A percentile compares a stretch with the other conserved stretches of the same genome.
phyloP scores from a whole-genome alignment of 805 yeast species.

The Lipomyces yamanashiensis region DNA sequence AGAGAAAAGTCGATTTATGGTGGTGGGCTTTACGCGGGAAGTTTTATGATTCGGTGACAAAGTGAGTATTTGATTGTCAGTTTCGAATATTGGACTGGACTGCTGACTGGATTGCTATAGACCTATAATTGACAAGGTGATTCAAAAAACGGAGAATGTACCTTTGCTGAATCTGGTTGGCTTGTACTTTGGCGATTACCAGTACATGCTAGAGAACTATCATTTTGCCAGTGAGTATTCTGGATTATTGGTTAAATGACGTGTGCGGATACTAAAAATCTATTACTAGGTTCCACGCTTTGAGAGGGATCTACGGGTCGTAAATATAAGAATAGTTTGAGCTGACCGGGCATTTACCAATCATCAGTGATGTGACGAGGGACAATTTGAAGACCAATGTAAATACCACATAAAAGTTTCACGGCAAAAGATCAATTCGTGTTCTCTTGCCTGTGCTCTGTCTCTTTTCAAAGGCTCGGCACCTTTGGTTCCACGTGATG shows the following conservation, averaged over 20 bases:
- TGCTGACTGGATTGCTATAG: conserved; percentile 25
- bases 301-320: not conserved
- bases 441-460: no score
- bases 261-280: not conserved
- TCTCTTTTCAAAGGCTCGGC: no score
- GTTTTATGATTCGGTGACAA: conserved; percentile 44
- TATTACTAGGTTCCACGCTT: conserved; percentile 1
- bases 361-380: no score
- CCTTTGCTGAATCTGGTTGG: conserved; percentile 46
- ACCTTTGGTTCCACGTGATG: no score
- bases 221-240: conserved; percentile 43
- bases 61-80: conserved; percentile 17
- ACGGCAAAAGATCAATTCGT: no score
- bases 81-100: not conserved
- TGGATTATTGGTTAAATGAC: not conserved
- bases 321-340: no score
- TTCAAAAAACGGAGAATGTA: conserved; percentile 39
- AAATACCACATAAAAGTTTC: no score
- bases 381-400: no score
- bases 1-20: conserved; percentile 41
- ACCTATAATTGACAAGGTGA: conserved; percentile 41
- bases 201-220: conserved; percentile 48
- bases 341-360: no score
- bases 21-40: conserved; percentile 51
- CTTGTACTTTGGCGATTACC: conserved; percentile 46